Evolutionary conservation across 2,329 filamentous ascomycete species (phyloP).

Genomic region (Akanthomyces muscarius): DNA sequence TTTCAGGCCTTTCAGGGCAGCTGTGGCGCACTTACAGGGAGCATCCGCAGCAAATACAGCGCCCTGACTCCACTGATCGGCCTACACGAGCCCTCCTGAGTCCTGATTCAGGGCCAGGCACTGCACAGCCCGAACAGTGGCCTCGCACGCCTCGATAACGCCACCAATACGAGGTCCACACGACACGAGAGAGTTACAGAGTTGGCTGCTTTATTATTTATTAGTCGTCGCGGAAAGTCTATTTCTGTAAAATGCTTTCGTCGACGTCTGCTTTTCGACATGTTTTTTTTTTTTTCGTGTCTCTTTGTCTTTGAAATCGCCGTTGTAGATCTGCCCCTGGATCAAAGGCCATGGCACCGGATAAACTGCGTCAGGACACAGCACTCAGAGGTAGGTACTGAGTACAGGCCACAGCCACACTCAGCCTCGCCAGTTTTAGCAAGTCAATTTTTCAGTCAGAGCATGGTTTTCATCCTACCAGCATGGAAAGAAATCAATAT

Average conservation of each 20-base stretch:
- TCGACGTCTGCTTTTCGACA: neutral
- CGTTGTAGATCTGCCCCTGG: no score
- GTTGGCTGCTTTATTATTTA: neutral
- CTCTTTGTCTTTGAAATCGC: no score
- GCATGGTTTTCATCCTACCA: no score
- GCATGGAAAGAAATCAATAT: neutral
- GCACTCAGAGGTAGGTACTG: no score
- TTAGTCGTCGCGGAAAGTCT: neutral
- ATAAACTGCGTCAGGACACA: no score
- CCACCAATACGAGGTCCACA: conserved; percentile 8
- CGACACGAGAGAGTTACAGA: conserved; percentile 9
- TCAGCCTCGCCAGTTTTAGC: neutral
- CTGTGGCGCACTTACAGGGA: no score
- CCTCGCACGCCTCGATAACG: neutral
- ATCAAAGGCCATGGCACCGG: no score
- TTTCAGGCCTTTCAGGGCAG: neutral
- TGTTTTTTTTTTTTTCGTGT: no score
- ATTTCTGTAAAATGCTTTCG: neutral
- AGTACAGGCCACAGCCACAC: neutral
- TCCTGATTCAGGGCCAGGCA: neutral
- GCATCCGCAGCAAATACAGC: no score
- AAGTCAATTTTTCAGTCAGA: no score
- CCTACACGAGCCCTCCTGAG: neutral
- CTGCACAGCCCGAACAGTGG: neutral
- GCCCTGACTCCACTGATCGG: no score